These are phyloP conservation scores for Paracamarosporium sp. DNA, from an alignment of 2,329 filamentous ascomycete genomes.

Conservation along the genomic window DNA sequence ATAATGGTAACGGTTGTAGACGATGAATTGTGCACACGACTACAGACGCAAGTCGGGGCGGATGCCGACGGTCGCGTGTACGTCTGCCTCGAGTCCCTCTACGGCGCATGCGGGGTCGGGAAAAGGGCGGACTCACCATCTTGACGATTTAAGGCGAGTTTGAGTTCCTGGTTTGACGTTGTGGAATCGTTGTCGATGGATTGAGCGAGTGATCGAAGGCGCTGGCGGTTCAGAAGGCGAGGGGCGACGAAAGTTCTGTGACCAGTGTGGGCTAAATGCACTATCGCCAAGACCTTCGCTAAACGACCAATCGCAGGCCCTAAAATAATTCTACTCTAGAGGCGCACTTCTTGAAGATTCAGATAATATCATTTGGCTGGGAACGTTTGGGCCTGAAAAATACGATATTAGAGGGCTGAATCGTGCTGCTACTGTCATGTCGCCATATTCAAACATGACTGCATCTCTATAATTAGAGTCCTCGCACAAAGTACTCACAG, in stretches of 20 bases:
- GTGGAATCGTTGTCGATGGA: constrained; percentile 41
- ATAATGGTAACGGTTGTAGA: constrained; percentile 17
- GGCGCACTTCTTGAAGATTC: too few relatives aligned
- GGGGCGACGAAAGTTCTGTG: constrained; percentile 10
- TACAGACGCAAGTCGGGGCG: constrained; percentile 35
- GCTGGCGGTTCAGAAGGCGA: constrained; percentile 37
- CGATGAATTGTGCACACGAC: constrained; percentile 18
- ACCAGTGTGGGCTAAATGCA: background rate
- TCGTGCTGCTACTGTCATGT: too few relatives aligned
- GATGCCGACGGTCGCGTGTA: constrained; percentile 43
- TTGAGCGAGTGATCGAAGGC: constrained; percentile 43
- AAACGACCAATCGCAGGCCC: background rate
- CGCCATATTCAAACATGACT: too few relatives aligned
- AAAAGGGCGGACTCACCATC: constrained; percentile 44
- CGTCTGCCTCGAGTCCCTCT: constrained; percentile 20
- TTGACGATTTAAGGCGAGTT: constrained; percentile 45
- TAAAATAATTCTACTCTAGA: too few relatives aligned
- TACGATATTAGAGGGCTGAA: too few relatives aligned
- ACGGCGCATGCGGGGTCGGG: constrained; percentile 12
- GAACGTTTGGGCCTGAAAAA: too few relatives aligned
- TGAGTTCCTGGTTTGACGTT: constrained; percentile 34
- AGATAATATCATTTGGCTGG: too few relatives aligned
- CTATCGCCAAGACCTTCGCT: background rate
- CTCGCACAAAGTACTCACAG: too few relatives aligned
- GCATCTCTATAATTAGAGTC: too few relatives aligned